These are phyloP conservation scores for Penicillium olsonii DNA, from an alignment of 2,329 filamentous ascomycete genomes.

Conservation along the genomic window DNA sequence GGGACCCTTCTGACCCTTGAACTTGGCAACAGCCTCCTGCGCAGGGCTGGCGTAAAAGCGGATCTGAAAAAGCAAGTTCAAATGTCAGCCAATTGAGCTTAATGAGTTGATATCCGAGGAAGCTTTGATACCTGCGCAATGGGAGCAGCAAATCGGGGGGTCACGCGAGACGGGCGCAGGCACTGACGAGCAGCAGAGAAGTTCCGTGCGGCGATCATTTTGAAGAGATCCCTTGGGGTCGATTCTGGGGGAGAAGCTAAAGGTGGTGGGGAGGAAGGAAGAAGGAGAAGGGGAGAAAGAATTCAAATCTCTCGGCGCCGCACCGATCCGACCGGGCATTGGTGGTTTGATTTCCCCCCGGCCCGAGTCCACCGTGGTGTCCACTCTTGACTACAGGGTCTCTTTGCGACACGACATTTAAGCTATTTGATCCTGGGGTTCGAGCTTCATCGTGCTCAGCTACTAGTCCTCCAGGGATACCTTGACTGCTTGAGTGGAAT, in stretches of 20 bases:
- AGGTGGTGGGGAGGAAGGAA: slow-evolving; percentile 23
- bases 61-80: slow-evolving; percentile 42
- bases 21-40: slow-evolving; percentile 81
- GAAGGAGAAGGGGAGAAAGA: slow-evolving; percentile 21
- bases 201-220: slow-evolving; percentile 80
- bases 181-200: slow-evolving; percentile 77
- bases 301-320: slow-evolving; percentile 28
- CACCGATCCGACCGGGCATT: slow-evolving; percentile 28
- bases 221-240: slow-evolving; percentile 42
- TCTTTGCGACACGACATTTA: not conserved
- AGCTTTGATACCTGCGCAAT: slow-evolving; percentile 57
- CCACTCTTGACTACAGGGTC: slow-evolving; percentile 9
- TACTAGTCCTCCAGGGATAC: not conserved
- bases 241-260: slow-evolving; percentile 15
- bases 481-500: slow-evolving; percentile 7
- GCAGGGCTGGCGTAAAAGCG: slow-evolving; percentile 60
- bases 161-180: slow-evolving; percentile 64
- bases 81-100: slow-evolving; percentile 23
- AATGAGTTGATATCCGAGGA: slow-evolving; percentile 12
- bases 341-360: slow-evolving; percentile 23
- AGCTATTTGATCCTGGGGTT: not conserved
- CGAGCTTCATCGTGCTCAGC: not conserved
- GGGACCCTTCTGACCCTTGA: slow-evolving; percentile 84
- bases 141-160: slow-evolving; percentile 50
- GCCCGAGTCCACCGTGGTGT: slow-evolving; percentile 22